These are phyloP conservation scores for Spergularia marina DNA, from an alignment of 148 eudicot species.

Conservation along the genomic window DNA sequence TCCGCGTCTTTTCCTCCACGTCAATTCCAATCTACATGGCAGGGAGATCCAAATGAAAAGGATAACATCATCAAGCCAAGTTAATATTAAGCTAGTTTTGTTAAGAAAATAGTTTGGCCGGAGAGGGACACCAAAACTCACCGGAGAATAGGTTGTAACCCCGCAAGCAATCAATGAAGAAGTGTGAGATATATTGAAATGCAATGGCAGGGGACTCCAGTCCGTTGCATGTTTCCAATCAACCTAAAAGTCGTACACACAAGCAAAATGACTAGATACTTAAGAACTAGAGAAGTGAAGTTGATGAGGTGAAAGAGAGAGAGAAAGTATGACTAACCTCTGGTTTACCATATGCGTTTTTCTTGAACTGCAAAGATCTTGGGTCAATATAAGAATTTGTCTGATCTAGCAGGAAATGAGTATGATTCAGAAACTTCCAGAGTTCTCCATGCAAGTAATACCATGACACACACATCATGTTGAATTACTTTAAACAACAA, in stretches of 20 bases:
- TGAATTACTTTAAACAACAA: no score
- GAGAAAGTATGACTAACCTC: constrained; percentile 49
- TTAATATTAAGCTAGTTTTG: neutral
- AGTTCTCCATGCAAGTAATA: neutral
- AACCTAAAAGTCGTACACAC: constrained; percentile 37
- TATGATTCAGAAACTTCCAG: neutral
- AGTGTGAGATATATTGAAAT: constrained; percentile 86
- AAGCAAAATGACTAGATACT: neutral
- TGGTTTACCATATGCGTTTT: constrained; percentile 79
- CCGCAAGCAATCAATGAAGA: constrained; percentile 90
- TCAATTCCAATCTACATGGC: constrained; percentile 79
- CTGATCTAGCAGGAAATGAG: constrained; percentile 67
- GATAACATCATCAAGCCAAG: constrained; percentile 13
- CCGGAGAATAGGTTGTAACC: constrained; percentile 51
- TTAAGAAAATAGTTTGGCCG: constrained; percentile 8
- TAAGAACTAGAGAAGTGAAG: neutral
- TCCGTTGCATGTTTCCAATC: constrained; percentile 48
- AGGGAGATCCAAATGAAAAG: neutral
- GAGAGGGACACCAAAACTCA: constrained; percentile 30
- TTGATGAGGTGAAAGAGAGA: neutral
- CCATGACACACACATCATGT: neutral
- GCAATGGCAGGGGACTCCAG: constrained; percentile 46
- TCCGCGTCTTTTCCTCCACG: constrained; percentile 74
- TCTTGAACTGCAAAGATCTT: constrained; percentile 65
- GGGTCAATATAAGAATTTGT: constrained; percentile 49